Conservation (phyloP, 371 early-diverging fungal genomes). For the Coemansia linderi region DNA sequence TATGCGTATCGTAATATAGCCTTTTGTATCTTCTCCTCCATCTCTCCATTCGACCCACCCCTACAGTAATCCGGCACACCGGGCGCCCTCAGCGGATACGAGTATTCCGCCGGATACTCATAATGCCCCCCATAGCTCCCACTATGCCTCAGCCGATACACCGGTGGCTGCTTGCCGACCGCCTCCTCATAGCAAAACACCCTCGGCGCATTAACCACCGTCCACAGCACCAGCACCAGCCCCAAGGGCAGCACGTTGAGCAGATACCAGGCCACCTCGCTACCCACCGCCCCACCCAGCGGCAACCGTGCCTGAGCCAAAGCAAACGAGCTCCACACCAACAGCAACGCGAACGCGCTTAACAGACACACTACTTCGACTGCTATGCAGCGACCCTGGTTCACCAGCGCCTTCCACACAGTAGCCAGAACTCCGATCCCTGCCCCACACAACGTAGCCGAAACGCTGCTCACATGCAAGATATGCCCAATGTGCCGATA, state of each 20-base stretch:
- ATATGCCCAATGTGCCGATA: constrained; percentile 15
- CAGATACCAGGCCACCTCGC: constrained; percentile 36
- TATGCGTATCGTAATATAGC: constrained; percentile 21
- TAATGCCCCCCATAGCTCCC: constrained; percentile 15
- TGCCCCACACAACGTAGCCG: constrained; percentile 11
- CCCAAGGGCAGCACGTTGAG: constrained; percentile 36
- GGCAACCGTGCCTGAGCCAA: constrained; percentile 39
- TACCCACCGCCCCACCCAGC: constrained; percentile 9
- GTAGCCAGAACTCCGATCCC: constrained; percentile 15
- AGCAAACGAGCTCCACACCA: constrained; percentile 26
- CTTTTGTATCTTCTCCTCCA: constrained; percentile 16
- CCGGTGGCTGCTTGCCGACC: neutral
- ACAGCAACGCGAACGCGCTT: constrained; percentile 16
- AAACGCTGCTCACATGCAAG: constrained; percentile 9
- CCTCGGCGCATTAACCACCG: constrained; percentile 26
- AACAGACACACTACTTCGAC: constrained; percentile 9
- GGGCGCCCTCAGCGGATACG: constrained; percentile 17
- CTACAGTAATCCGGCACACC: constrained; percentile 8
- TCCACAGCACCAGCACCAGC: constrained; percentile 30
- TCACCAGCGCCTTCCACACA: constrained; percentile 11
- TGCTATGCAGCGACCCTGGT: neutral
- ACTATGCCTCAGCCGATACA: constrained; percentile 7
- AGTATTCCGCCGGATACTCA: constrained; percentile 29
- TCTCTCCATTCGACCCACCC: neutral
- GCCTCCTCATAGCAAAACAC: constrained; percentile 3